Percentiles rank a stretch among this genome's conserved stretches.
phyloP scores from a whole-genome alignment of 2,329 filamentous ascomycete species.

The Apiospora kogelbergensis region DNA sequence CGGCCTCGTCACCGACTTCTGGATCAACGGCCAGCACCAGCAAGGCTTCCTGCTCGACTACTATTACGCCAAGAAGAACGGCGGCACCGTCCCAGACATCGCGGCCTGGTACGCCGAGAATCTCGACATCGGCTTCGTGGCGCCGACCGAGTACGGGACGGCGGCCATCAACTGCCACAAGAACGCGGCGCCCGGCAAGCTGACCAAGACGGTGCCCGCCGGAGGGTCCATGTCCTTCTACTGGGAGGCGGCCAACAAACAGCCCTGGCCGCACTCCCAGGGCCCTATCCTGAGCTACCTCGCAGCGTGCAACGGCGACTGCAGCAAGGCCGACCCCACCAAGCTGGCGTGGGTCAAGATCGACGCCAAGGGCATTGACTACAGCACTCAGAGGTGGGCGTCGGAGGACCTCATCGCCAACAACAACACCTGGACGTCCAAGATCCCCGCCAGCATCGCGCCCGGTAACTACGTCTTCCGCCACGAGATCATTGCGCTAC shows the following conservation, averaged over 20 bases:
- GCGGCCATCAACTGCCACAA: constrained; percentile 49
- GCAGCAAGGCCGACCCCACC: constrained; percentile 27
- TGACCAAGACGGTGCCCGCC: constrained; percentile 31
- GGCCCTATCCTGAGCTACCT: constrained; percentile 41
- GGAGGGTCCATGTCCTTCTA: constrained; percentile 30
- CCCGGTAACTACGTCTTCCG: constrained; percentile 44
- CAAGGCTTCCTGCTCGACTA: constrained; percentile 32
- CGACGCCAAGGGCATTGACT: constrained; percentile 29
- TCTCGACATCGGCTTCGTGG: constrained; percentile 51
- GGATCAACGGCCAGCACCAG: constrained; percentile 41
- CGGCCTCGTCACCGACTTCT: constrained; percentile 48
- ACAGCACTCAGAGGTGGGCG: constrained; percentile 32
- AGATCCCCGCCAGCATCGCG: constrained; percentile 33
- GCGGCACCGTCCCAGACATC: constrained; percentile 20
- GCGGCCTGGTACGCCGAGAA: constrained; percentile 34
- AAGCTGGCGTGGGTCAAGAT: constrained; percentile 32
- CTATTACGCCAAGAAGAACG: constrained; percentile 34
- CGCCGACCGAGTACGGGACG: constrained; percentile 36
- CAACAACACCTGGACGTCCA: constrained; percentile 46
- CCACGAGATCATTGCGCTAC: constrained; percentile 46
- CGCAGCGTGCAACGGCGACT: constrained; percentile 30
- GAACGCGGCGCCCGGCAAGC: constrained; percentile 35
- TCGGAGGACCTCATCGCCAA: constrained; percentile 44
- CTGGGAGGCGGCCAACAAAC: constrained; percentile 26
- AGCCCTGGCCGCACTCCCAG: constrained; percentile 33